A percentile compares a stretch with the other conserved stretches of the same genome.
Evolutionary conservation across 257 asterid genomes (phyloP).

Genomic region (Striga asiatica): DNA sequence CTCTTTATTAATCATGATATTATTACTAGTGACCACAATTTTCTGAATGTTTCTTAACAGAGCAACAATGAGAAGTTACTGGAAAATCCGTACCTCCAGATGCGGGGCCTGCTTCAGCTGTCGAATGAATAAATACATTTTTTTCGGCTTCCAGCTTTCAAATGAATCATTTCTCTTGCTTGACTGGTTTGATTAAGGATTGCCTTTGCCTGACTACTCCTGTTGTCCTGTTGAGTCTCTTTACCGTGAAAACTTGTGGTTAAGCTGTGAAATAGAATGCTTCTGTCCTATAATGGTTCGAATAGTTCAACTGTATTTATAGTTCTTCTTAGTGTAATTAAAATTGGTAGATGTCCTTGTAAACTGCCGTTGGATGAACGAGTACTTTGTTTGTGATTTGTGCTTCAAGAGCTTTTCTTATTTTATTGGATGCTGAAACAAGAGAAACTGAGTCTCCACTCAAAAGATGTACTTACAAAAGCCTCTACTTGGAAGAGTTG

Average conservation of each 20-base stretch:
- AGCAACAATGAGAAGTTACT: conserved; percentile 98
- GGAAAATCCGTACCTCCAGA: conserved; percentile 99
- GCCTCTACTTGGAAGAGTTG: conserved; percentile 12
- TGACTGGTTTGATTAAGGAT: too few species aligned
- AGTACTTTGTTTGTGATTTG: conserved; percentile 3
- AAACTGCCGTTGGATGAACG: conserved; percentile 8
- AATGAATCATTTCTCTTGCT: conserved; percentile 17
- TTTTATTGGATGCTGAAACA: conserved; percentile 8
- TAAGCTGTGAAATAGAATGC: conserved; percentile 5
- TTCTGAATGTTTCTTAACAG: conserved; percentile 40
- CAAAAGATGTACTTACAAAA: conserved; percentile 15
- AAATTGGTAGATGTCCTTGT: conserved; percentile 16
- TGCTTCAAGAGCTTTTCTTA: conserved; percentile 15
- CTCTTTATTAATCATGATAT: conserved; percentile 8
- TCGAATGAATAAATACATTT: conserved; percentile 35
- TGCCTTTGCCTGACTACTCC: too few species aligned
- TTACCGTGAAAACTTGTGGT: conserved; percentile 14
- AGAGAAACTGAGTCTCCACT: conserved; percentile 14
- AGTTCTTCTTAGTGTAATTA: conserved; percentile 7
- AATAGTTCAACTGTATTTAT: conserved; percentile 11
- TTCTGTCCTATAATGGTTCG: conserved; percentile 7
- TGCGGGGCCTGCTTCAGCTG: conserved; percentile 93
- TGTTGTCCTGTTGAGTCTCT: not conserved
- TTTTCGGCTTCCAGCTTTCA: conserved; percentile 35
- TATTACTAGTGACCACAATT: conserved; percentile 13